Evolutionary conservation across 1,284 basidiomycete species (phyloP).

Genomic region (Phellopilus nigrolimitatus): DNA sequence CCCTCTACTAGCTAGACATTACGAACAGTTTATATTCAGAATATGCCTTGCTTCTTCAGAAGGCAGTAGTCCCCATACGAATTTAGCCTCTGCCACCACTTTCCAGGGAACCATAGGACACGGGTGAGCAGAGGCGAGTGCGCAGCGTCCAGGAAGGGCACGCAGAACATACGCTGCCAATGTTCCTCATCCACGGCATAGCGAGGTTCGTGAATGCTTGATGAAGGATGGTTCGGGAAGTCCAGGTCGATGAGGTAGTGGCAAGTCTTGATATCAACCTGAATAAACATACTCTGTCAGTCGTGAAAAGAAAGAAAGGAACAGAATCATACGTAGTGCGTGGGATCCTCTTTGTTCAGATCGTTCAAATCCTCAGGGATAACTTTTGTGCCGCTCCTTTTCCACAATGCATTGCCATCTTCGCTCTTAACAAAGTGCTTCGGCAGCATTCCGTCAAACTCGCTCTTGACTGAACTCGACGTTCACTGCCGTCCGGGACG

Average conservation of each 20-base stretch:
- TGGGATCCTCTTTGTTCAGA: conserved; percentile 74
- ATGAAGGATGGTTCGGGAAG: conserved; percentile 61
- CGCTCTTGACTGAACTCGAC: conserved; percentile 84
- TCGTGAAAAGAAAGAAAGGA: conserved; percentile 3
- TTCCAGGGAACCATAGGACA: conserved; percentile 72
- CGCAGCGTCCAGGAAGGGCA: conserved; percentile 77
- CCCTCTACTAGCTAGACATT: neutral
- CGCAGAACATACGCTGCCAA: conserved; percentile 78
- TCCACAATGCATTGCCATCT: conserved; percentile 42
- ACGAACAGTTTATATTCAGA: neutral
- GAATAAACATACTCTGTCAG: conserved; percentile 11
- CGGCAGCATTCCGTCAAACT: conserved; percentile 87
- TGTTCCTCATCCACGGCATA: conserved; percentile 56
- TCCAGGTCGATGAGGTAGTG: conserved; percentile 87
- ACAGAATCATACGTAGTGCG: conserved; percentile 69
- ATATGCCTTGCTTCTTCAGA: conserved; percentile 43
- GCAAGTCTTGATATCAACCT: conserved; percentile 73
- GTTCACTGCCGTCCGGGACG: conserved; percentile 76
- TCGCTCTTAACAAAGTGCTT: conserved; percentile 58
- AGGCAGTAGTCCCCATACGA: conserved; percentile 71
- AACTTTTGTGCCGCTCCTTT: conserved; percentile 60
- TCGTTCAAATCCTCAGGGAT: conserved; percentile 79
- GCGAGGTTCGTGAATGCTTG: conserved; percentile 68
- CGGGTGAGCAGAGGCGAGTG: conserved; percentile 69
- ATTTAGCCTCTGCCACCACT: conserved; percentile 58